These are phyloP conservation scores for Hygrophorus pudorinus DNA, from an alignment of 768 basidiomycete genomes.

Conservation along the genomic window DNA sequence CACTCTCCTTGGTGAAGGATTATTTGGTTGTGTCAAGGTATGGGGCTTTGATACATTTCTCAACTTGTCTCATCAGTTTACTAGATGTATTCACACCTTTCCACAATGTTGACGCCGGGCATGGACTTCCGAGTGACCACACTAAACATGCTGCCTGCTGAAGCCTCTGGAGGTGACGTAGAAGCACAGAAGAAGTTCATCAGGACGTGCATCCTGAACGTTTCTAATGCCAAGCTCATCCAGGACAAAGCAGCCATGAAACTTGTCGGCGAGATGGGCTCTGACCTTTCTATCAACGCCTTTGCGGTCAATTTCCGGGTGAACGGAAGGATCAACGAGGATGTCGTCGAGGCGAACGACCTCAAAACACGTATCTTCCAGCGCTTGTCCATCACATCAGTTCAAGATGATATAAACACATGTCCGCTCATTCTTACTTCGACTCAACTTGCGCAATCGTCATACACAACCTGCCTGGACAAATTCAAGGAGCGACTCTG, in stretches of 20 bases:
- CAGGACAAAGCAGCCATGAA: conserved; percentile 20
- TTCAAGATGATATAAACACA: conserved; percentile 6
- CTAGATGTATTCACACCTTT: conserved; percentile 30
- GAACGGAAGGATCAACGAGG: conserved; percentile 22
- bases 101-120: conserved; percentile 25
- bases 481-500: conserved; percentile 29
- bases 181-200: conserved; percentile 24
- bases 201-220: conserved; percentile 19
- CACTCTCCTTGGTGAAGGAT: conserved; percentile 26
- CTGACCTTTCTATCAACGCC: conserved; percentile 34
- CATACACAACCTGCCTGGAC: conserved; percentile 24
- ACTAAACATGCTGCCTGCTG: conserved; percentile 27
- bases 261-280: conserved; percentile 21
- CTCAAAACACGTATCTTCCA: conserved; percentile 30
- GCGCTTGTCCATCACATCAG: conserved; percentile 24
- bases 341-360: conserved; percentile 31
- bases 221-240: background rate
- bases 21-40: conserved; percentile 27
- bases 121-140: conserved; percentile 29
- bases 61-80: background rate
- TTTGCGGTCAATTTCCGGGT: conserved; percentile 34
- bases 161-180: conserved; percentile 15
- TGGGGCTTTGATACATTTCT: background rate
- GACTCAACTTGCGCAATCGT: conserved; percentile 20
- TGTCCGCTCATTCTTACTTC: conserved; percentile 20